Base-by-base conservation (phyloP, 2,329 filamentous ascomycete species). In the Colletotrichum cordylinicola region DNA sequence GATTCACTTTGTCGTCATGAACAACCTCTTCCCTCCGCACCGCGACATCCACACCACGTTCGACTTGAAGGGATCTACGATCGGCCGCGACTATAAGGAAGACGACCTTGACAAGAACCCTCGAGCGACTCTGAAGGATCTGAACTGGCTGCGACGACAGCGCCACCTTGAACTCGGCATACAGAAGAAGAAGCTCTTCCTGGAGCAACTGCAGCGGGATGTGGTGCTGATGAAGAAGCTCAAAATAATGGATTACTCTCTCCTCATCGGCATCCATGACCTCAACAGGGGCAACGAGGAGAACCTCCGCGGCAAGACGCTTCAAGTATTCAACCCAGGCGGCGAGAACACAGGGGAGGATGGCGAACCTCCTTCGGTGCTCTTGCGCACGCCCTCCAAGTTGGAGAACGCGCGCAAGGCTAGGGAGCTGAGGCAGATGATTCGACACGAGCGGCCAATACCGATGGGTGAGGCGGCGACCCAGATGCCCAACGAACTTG, bases 1-100 rank as follows among this genome's bases (percentile, higher is more conserved):
- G 87, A 98, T 98, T 71, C 97, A 99, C 85, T 99, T 99, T 80
- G 97, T 99, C 76, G 96, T 99, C 83, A 99, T 99, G 97, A 99
- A 99, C 88, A 99, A 99, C 84, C 91, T 99, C 18, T 99, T 99
- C 82, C 97, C 97, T 15, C 96, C 97, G 8, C 97, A 99, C 86
- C 92, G 96, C 79, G 97, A 99, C 84, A 98, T 99, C 76, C 97
- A 99, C 86, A 93, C 95, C 82, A 99, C 96, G 4, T 99, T 98
- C 82, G 97, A 99, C 84, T 85, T 99, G 79, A 99, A 99, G 86
- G 97, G 97, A 10, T 98, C 97, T 8, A 98, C 96, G 1, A 92
- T 98, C 79, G 97, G 97, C 16, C 92, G 97, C 82, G 95, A 98
- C 84, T 96, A 97, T 83, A 94, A 89, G 80, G 97, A 98, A 84